phyloP scores from a whole-genome alignment of 2,329 filamentous ascomycete genomes.

The Ambrosiella xylebori region DNA sequence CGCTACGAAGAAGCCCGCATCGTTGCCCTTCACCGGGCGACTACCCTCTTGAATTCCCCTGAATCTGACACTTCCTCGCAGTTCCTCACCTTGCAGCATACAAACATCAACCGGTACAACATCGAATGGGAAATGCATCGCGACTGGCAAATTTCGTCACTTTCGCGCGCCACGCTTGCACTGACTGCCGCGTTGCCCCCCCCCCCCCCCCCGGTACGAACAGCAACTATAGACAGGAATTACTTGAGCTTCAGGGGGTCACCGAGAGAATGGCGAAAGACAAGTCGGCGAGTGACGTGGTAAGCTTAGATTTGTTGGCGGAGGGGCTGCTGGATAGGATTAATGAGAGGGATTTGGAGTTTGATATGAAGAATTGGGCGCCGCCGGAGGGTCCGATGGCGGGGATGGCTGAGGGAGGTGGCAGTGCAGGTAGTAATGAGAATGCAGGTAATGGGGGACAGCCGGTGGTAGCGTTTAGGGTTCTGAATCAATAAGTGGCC shows the following conservation, averaged over 20 bases:
- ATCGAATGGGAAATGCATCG: slow-evolving; percentile 12
- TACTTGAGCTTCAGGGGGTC: background rate
- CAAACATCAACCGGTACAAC: slow-evolving; percentile 11
- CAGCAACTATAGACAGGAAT: slow-evolving; percentile 8
- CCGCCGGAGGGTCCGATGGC: background rate
- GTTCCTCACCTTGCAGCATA: slow-evolving; percentile 5
- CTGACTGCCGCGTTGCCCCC: slow-evolving; percentile 5
- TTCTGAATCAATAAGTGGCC: background rate
- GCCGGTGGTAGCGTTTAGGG: background rate
- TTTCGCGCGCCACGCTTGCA: slow-evolving; percentile 5
- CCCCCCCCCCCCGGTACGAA: slow-evolving; percentile 8
- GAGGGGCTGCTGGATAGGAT: background rate
- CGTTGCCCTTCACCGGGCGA: slow-evolving; percentile 15
- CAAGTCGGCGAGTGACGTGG: background rate
- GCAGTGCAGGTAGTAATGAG: too few species aligned
- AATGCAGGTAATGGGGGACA: background rate
- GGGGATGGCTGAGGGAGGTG: background rate
- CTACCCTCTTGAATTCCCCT: background rate
- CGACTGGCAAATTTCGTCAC: slow-evolving; percentile 6
- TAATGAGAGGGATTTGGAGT: background rate
- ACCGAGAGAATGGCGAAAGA: background rate
- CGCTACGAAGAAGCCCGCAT: slow-evolving; percentile 17
- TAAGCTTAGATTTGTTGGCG: slow-evolving; percentile 15
- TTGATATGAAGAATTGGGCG: background rate
- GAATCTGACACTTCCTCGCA: background rate